Percentiles rank a stretch among this genome's conserved stretches.
Conservation (phyloP, 352 stramenopile genomes). For the Peronospora destructor region DNA sequence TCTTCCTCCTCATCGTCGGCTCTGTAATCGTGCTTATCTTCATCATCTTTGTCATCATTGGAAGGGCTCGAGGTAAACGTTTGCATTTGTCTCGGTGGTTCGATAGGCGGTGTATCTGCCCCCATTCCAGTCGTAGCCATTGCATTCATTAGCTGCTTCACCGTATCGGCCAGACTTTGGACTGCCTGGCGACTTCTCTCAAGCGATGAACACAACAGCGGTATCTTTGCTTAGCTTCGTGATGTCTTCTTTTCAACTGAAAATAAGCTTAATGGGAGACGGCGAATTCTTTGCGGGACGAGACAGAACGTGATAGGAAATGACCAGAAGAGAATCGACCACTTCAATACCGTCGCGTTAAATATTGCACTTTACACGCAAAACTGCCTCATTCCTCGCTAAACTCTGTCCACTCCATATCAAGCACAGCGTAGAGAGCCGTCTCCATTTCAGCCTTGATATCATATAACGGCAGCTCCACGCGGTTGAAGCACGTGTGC, state of each 20-base stretch:
- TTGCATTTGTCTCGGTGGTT: background rate
- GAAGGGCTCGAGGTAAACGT: background rate
- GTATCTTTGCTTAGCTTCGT: conserved; percentile 1
- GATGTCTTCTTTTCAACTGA: conserved; percentile 10
- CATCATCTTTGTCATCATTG: conserved; percentile 9
- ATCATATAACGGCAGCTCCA: conserved; percentile 71
- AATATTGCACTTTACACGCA: conserved; percentile 20
- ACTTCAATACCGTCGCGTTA: conserved; percentile 13
- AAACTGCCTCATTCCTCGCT: conserved; percentile 49
- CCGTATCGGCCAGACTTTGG: conserved; percentile 7
- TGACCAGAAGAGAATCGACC: conserved; percentile 6
- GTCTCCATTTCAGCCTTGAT: conserved; percentile 90
- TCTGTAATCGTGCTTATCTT: conserved; percentile 10
- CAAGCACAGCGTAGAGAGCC: conserved; percentile 91
- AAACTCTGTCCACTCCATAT: conserved; percentile 95
- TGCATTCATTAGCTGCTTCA: conserved; percentile 10
- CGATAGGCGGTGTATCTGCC: conserved; percentile 3
- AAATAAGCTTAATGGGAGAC: background rate
- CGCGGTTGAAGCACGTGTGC: conserved; percentile 82
- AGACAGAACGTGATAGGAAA: conserved; percentile 12
- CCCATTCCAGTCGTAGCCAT: conserved; percentile 20
- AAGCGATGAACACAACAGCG: conserved; percentile 2
- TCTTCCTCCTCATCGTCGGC: conserved; percentile 13
- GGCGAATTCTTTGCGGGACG: conserved; percentile 3
- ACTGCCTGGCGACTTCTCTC: conserved; percentile 4